These are phyloP conservation scores for Annulohypoxylon maeteangense DNA, from an alignment of 495 filamentous ascomycete genomes.

Conservation along the genomic window DNA sequence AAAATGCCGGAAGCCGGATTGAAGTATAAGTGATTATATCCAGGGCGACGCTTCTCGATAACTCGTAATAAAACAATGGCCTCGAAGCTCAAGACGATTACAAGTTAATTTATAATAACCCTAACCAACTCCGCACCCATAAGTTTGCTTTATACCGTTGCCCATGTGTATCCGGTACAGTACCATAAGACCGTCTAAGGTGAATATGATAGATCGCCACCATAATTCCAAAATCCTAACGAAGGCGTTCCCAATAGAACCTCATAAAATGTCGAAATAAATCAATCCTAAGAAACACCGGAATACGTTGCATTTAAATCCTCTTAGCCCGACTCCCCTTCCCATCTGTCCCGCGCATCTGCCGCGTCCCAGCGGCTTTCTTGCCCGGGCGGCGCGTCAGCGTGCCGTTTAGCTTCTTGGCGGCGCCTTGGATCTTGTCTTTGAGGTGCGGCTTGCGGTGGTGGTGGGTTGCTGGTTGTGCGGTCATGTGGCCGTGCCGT, in stretches of 20 bases:
- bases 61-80: background rate
- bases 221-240: background rate
- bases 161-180: background rate
- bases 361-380: constrained; percentile 50
- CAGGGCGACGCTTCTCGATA: background rate
- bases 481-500: constrained; percentile 21
- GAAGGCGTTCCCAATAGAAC: background rate
- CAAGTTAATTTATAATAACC: background rate
- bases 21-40: constrained; percentile 3
- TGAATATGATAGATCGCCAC: background rate
- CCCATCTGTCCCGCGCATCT: constrained; percentile 51
- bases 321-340: constrained; percentile 37
- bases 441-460: constrained; percentile 49
- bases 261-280: background rate
- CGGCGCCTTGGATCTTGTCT: constrained; percentile 50
- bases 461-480: constrained; percentile 48
- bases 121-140: background rate
- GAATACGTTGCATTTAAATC: background rate
- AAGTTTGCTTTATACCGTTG: background rate
- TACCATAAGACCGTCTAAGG: background rate
- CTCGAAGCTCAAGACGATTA: background rate
- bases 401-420: constrained; percentile 47
- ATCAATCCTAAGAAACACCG: background rate
- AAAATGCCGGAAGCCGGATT: background rate
- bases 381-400: constrained; percentile 47